These are phyloP conservation scores for Ophiostoma quercus DNA, from an alignment of 2,329 filamentous ascomycete species.

Conservation along the genomic window DNA sequence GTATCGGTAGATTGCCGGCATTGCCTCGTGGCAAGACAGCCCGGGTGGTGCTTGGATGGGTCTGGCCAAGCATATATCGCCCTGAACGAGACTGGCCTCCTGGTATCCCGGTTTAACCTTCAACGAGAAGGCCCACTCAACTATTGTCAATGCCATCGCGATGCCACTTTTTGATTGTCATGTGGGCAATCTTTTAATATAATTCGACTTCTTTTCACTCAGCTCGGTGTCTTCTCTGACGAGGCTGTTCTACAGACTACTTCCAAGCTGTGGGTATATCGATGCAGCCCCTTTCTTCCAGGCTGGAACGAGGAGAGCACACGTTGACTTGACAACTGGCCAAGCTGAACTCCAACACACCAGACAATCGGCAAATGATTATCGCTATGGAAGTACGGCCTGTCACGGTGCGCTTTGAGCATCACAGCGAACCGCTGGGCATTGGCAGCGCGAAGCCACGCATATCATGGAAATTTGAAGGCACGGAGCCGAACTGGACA, in stretches of 20 bases:
- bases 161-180: background rate
- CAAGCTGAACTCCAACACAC: background rate
- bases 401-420: background rate
- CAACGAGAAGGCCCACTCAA: background rate
- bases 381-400: background rate
- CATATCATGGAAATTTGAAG: background rate
- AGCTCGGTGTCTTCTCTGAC: background rate
- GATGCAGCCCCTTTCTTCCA: background rate
- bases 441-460: slow-evolving; percentile 3
- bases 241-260: background rate
- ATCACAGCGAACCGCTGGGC: background rate
- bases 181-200: background rate
- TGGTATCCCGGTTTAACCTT: background rate
- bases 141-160: background rate
- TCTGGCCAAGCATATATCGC: too few relatives aligned
- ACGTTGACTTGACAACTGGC: background rate
- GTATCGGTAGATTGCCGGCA: background rate
- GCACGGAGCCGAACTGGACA: background rate
- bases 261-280: background rate
- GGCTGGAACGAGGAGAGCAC: background rate
- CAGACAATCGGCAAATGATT: background rate
- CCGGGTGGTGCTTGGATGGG: background rate
- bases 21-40: background rate
- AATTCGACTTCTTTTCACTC: background rate
- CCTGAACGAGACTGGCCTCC: too few relatives aligned